Evolutionary conservation across 208 protist genomes (phyloP).

Genomic region (Trypanosomatidae sp.): DNA sequence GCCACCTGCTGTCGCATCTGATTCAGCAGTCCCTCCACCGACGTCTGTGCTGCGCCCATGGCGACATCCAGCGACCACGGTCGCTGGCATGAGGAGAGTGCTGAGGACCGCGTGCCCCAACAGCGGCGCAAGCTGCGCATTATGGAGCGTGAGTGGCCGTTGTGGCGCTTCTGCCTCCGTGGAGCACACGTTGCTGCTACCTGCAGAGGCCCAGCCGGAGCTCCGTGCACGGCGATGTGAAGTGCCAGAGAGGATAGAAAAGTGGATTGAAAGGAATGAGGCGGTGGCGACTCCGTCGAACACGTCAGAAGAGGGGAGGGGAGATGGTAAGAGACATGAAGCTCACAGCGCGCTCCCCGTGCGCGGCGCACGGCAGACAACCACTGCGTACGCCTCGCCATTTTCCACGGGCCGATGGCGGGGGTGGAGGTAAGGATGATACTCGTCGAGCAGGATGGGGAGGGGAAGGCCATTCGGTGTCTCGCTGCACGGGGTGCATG

Average conservation of each 20-base stretch:
- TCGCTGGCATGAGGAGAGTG: background rate
- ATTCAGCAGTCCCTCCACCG: conserved; percentile 4
- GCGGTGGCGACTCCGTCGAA: background rate
- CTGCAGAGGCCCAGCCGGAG: background rate
- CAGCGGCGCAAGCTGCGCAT: conserved; percentile 3
- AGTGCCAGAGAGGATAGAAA: background rate
- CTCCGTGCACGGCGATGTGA: background rate
- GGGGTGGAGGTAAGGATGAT: background rate
- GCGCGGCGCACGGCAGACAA: background rate
- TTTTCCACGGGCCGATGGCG: background rate
- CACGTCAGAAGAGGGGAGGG: background rate
- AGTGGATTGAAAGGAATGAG: background rate
- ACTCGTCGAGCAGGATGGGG: background rate
- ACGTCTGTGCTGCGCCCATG: background rate
- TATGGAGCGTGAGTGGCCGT: background rate
- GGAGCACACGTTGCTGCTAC: background rate
- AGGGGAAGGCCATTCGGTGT: background rate
- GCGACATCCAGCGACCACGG: conserved; percentile 10
- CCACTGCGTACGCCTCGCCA: background rate
- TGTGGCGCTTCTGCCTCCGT: background rate
- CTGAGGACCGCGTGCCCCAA: background rate
- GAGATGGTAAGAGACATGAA: background rate
- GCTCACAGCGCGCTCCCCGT: background rate
- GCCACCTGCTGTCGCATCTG: conserved; percentile 7
- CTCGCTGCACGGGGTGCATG: background rate